Evolutionary conservation across 2,329 filamentous ascomycete genomes (phyloP), one percentile per base, ranked within the genome.

Genomic region (Pleomassaria siparia): DNA sequence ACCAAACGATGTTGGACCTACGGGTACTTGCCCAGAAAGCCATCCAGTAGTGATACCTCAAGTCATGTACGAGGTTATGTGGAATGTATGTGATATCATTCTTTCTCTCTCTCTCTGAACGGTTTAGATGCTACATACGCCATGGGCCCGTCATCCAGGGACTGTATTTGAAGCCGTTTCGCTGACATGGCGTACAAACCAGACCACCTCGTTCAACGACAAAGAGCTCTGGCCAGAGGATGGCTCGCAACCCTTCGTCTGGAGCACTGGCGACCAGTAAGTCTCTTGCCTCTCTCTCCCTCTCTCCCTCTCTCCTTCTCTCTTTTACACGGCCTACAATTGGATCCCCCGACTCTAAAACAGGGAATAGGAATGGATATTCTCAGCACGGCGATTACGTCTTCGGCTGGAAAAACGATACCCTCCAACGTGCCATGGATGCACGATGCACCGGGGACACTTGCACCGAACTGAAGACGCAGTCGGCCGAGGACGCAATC

Each of bases 31-130:
- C 40, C 60, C 62, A 15, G 36, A 33, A 36, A 62, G 47, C 21
- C 62, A 63, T 54, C 62, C 59, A 8, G 58, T 65, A 20, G 44
- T 53, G 7, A 61, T 65, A 33, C 62, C 62, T 32, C 62, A 65
- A 44, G 59, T 65, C 0, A 65, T 65, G 62, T 65, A 62, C 40
- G 62, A 65, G 44, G 60, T 65, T 42, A 54, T 63, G 48, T 65
- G 60, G 60, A 58, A 65, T 41, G 58, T 60, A 36, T 51, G 50
- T 53, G 24, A 24, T 22, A 6, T 39, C 24, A n/a, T 44, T 46
- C 43, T 24, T 45, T 40, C 24, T 32, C 26, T 3, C 28, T 35
- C 16, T 36, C 32, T n/a, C n/a, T n/a, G n/a, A n/a, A n/a, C n/a
- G n/a, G n/a, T n/a, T n/a, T n/a, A n/a, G n/a, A n/a, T n/a, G n/a